A percentile compares a stretch with the other conserved stretches of the same genome.
phyloP scores from a whole-genome alignment of 495 filamentous ascomycete genomes.

The Podospora anserina region DNA sequence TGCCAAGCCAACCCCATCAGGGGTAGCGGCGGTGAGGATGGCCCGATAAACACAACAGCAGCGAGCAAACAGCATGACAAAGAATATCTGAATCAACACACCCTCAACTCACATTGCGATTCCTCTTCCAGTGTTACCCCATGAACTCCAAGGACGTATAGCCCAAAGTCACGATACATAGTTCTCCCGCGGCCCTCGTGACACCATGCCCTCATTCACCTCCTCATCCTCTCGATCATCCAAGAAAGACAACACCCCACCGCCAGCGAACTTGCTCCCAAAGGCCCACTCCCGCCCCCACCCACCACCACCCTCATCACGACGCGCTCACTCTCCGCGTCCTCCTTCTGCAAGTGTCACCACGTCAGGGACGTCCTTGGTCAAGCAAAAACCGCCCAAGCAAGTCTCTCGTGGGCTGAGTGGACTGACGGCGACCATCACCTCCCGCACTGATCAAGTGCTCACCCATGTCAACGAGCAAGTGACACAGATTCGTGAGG shows the following conservation, averaged over 20 bases:
- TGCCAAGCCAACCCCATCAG: not conserved
- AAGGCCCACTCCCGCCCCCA: not conserved
- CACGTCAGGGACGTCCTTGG: not conserved
- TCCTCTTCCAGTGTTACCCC: not conserved
- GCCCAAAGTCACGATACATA: not conserved
- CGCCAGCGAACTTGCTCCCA: not conserved
- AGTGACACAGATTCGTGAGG: slow-evolving; percentile 4
- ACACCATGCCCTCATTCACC: not conserved
- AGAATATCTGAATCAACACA: not conserved
- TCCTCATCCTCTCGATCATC: not conserved
- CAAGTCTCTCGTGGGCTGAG: not conserved
- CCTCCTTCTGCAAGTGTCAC: not conserved
- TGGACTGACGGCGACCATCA: slow-evolving; percentile 11
- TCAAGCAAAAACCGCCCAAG: not conserved
- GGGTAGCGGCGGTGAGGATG: not conserved
- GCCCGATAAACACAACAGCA: not conserved
- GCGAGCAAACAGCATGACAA: not conserved
- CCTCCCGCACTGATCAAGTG: slow-evolving; percentile 1
- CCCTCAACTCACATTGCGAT: not conserved
- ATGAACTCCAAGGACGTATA: not conserved
- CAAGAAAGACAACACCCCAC: not conserved
- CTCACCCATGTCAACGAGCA: slow-evolving; percentile 4
- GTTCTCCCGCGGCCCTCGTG: not conserved
- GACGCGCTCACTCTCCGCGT: not conserved
- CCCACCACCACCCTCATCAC: not conserved